Base-by-base conservation (phyloP, 345 rosid genomes). In the Xanthoceras sorbifolium region DNA sequence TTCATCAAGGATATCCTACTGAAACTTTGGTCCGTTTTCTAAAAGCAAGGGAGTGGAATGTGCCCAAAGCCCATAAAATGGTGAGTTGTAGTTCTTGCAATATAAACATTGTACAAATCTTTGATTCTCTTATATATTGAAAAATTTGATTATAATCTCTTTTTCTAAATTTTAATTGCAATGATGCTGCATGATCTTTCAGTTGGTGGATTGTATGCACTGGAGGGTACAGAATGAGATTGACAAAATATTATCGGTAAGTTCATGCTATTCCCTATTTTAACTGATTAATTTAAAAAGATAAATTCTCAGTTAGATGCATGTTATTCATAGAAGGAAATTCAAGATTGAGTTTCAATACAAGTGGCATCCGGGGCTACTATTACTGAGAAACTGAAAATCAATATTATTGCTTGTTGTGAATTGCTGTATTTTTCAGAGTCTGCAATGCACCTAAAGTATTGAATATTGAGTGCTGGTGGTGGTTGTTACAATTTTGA, bases 201-300 rank as follows among this genome's bases (percentile, higher is more conserved):
- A 96, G 99, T 86, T 96, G 80, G 67, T 93, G 80, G 97, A 96
- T 42, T 87, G 90, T 85, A 84, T 96, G 85, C 85, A 84, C 64
- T 96, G 99, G 99, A 90, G 99, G 84, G 75, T 87, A 54, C 89
- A 93, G 78, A 96, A 90, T 81, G 92, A 88, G 76, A 96, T 96
- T 20, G 97, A 96, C 80, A 83, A 77, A 46, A 92, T 96, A 69
- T 72, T 96, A 77, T 77, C 89, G 9, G 99, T 93, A 79, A 87
- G 96, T 85, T 79, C 70, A 67, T 6, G 40, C 70, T 73, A 6
- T 73, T 63, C 59, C 60, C 29, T 12, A 59, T 44, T 44, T 26
- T 29, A 67, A 31, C 31, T 67, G 61, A 25, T 64, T 67, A 54
- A 50, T 76, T 52, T 54, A 28, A 42, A 42, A 74, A 20, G 22